These are phyloP conservation scores for Aureobasidium sp. DNA, from an alignment of 2,329 filamentous ascomycete species.

Conservation along the genomic window DNA sequence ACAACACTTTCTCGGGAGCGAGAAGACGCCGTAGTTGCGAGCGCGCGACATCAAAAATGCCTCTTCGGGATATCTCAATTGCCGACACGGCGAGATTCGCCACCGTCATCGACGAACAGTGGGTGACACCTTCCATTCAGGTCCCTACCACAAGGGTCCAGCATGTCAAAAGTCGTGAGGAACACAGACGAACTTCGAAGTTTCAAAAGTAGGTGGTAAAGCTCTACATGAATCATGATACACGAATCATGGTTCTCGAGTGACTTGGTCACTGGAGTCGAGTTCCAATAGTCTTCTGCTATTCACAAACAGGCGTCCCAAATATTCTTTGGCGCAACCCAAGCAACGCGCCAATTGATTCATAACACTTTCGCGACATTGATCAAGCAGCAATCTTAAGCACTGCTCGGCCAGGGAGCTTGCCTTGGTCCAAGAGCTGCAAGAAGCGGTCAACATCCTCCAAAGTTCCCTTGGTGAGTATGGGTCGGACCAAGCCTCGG, in stretches of 20 bases:
- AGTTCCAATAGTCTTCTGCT: neutral
- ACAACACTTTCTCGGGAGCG: neutral
- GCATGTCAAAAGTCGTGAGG: neutral
- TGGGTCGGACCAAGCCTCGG: conserved; percentile 35
- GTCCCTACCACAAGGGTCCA: neutral
- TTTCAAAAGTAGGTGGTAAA: neutral
- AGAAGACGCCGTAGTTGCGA: neutral
- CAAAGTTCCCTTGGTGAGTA: conserved; percentile 33
- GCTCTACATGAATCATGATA: neutral
- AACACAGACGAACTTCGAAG: neutral
- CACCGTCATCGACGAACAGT: neutral
- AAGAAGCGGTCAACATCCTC: conserved; percentile 36
- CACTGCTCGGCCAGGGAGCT: conserved; percentile 36
- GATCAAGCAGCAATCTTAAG: conserved; percentile 29
- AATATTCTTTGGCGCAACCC: neutral
- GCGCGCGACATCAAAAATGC: neutral
- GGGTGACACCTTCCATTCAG: neutral
- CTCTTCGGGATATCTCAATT: neutral
- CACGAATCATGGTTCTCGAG: neutral
- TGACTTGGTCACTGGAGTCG: too few species aligned
- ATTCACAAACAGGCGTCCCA: neutral
- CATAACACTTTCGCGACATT: neutral
- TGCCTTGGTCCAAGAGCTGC: conserved; percentile 33
- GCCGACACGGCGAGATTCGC: neutral
- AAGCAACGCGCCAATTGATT: neutral